Evolutionary conservation across 1,284 basidiomycete genomes (phyloP).

Genomic region (Ganoderma multipileum): DNA sequence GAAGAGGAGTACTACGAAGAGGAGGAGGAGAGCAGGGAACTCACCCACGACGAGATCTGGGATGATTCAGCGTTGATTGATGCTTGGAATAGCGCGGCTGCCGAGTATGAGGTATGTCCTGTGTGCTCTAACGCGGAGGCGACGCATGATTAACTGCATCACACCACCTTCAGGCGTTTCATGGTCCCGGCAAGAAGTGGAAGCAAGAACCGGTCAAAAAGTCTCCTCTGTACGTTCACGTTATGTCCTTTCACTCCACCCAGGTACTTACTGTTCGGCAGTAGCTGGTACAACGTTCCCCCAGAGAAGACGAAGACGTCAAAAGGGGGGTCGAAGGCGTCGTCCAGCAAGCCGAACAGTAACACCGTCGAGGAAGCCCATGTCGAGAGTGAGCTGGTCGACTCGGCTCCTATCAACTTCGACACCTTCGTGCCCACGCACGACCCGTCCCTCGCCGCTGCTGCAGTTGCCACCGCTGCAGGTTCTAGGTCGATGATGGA

Average conservation of each 20-base stretch:
- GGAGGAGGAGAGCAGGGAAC: slow-evolving; percentile 60
- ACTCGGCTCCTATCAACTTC: slow-evolving; percentile 73
- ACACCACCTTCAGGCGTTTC: slow-evolving; percentile 53
- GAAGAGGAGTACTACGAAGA: slow-evolving; percentile 35
- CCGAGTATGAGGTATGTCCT: slow-evolving; percentile 69
- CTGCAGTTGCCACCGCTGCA: slow-evolving; percentile 28
- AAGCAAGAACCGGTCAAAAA: slow-evolving; percentile 71
- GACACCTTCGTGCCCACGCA: slow-evolving; percentile 71
- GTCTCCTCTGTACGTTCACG: slow-evolving; percentile 66
- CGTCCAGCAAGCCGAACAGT: slow-evolving; percentile 21
- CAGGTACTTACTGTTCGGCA: background rate
- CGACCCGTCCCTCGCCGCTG: slow-evolving; percentile 58
- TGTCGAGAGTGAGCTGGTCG: slow-evolving; percentile 32
- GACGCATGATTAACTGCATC: slow-evolving; percentile 6
- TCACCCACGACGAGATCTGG: slow-evolving; percentile 80
- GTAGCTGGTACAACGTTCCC: slow-evolving; percentile 80
- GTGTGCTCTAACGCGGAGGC: too few relatives aligned
- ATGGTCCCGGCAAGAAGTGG: slow-evolving; percentile 75
- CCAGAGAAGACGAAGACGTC: slow-evolving; percentile 44
- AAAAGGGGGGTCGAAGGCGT: slow-evolving; percentile 26
- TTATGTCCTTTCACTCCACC: background rate
- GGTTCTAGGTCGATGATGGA: slow-evolving; percentile 32
- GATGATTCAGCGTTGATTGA: slow-evolving; percentile 82
- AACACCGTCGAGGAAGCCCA: slow-evolving; percentile 28
- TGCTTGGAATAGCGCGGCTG: slow-evolving; percentile 82